Percentiles rank a stretch among this genome's conserved stretches.
Evolutionary conservation across 2,329 filamentous ascomycete genomes (phyloP).

Genomic region (Fusarium sp.): DNA sequence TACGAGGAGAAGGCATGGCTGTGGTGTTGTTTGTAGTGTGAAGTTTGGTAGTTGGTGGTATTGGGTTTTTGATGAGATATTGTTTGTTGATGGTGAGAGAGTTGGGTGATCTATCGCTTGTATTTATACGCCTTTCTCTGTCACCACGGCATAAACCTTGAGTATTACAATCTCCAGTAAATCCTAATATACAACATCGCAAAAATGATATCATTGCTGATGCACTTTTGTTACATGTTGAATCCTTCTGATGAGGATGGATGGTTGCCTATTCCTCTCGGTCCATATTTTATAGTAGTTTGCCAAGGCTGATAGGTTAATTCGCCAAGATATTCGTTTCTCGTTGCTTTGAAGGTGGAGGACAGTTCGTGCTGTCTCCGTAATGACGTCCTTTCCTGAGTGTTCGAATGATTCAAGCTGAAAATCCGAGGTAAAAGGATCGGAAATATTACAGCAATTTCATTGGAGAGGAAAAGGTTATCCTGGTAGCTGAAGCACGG

Average conservation of each 20-base stretch:
- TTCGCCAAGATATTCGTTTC: neutral
- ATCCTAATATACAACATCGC: neutral
- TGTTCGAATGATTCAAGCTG: neutral
- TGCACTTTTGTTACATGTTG: neutral
- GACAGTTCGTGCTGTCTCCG: neutral
- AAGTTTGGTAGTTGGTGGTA: too few species aligned
- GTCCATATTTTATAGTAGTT: neutral
- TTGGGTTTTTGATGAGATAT: neutral
- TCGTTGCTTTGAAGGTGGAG: slow-evolving; percentile 1
- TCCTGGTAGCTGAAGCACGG: neutral
- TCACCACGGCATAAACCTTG: neutral
- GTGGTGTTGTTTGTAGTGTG: too few species aligned
- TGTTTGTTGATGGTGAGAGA: neutral
- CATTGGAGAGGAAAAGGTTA: neutral
- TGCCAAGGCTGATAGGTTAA: neutral
- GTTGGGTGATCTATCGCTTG: neutral
- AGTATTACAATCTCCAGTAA: neutral
- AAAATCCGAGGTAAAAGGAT: neutral
- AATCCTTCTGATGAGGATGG: neutral
- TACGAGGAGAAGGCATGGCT: slow-evolving; percentile 13
- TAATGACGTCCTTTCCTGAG: neutral
- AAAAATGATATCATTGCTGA: neutral
- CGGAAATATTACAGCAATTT: neutral
- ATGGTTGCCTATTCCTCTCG: neutral
- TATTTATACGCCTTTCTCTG: neutral